These are phyloP conservation scores for Rhodosporidiobolus odoratus DNA, from an alignment of 768 basidiomycete species.

Conservation along the genomic window DNA sequence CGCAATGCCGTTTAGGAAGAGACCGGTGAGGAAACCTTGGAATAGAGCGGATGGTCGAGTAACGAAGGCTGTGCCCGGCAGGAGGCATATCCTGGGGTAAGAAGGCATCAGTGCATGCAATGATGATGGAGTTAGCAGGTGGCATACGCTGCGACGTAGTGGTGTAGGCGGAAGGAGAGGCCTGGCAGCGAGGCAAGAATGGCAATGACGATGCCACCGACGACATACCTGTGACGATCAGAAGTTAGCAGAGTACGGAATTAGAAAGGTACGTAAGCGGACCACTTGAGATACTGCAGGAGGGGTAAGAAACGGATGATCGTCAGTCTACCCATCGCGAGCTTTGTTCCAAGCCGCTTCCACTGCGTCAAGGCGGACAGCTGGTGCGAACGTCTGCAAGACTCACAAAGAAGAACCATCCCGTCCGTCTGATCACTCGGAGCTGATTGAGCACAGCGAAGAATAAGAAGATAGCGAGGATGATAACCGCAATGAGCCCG, in stretches of 20 bases:
- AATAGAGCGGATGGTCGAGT: constrained; percentile 72
- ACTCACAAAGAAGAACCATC: constrained; percentile 60
- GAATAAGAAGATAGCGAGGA: constrained; percentile 58
- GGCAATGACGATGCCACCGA: constrained; percentile 61
- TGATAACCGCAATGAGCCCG: constrained; percentile 52
- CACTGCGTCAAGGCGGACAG: no score
- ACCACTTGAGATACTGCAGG: no score
- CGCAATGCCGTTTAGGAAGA: constrained; percentile 55
- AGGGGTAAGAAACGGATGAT: no score
- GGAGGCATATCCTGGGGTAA: constrained; percentile 54
- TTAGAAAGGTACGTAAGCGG: not conserved
- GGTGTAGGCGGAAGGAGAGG: constrained; percentile 66
- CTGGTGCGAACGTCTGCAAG: not conserved
- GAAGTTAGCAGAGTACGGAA: not conserved
- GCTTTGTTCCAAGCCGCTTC: no score
- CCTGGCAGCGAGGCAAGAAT: constrained; percentile 67
- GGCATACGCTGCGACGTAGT: constrained; percentile 62
- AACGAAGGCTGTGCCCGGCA: constrained; percentile 74
- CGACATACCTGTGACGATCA: constrained; percentile 38
- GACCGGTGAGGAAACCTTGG: constrained; percentile 73
- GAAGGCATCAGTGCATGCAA: not conserved
- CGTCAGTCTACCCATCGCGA: no score
- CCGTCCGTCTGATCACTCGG: constrained; percentile 75
- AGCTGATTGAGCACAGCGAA: constrained; percentile 61
- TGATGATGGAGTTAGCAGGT: not conserved